Evolutionary conservation across 2,329 filamentous ascomycete species (phyloP).

Genomic region (Claviceps purpurea): DNA sequence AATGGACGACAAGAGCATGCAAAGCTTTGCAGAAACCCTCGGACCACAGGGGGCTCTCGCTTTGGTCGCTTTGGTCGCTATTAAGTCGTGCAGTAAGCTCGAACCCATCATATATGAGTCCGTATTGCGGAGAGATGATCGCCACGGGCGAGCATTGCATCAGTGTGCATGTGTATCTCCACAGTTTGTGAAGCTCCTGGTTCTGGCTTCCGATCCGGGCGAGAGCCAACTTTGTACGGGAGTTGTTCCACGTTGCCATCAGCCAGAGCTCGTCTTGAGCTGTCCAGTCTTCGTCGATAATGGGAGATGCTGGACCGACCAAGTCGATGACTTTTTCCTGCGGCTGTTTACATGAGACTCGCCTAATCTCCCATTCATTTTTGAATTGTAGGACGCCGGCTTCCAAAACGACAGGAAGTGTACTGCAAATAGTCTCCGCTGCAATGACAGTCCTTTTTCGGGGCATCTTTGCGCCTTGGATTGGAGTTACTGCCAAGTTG

Average conservation of each 20-base stretch:
- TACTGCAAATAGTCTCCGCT: not conserved
- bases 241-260: not conserved
- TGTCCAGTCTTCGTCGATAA: not conserved
- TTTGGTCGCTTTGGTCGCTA: not conserved
- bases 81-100: not conserved
- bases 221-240: not conserved
- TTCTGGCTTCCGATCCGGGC: not conserved
- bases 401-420: not conserved
- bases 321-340: not conserved
- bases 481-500: too few species aligned
- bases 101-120: not conserved
- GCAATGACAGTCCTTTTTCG: not conserved
- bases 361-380: not conserved
- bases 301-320: not conserved
- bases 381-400: not conserved
- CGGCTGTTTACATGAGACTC: not conserved
- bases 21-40: slow-evolving; percentile 1
- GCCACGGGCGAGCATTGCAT: not conserved
- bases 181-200: not conserved
- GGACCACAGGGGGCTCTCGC: not conserved
- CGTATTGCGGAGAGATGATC: not conserved
- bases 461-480: not conserved
- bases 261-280: not conserved
- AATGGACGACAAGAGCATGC: not conserved
- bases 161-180: not conserved